Evolutionary conservation across 495 filamentous ascomycete species (phyloP).

Genomic region (Evernia prunastri): DNA sequence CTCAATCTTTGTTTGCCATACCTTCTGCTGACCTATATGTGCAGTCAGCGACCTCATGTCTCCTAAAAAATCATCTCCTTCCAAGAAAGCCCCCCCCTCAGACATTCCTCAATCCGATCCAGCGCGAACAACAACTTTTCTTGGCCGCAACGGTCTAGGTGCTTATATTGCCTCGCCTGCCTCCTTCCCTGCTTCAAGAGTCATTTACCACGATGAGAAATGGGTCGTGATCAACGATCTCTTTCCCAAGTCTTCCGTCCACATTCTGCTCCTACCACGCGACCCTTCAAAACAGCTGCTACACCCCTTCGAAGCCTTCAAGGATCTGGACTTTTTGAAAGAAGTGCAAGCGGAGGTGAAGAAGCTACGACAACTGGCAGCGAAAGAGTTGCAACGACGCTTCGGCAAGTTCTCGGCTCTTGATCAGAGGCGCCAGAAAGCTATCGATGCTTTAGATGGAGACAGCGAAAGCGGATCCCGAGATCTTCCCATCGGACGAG

Average conservation of each 20-base stretch:
- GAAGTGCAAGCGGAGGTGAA: slow-evolving; percentile 52
- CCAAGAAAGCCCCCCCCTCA: slow-evolving; percentile 29
- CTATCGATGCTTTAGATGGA: slow-evolving; percentile 48
- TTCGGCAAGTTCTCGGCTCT: slow-evolving; percentile 57
- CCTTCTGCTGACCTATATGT: background rate
- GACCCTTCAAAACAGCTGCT: slow-evolving; percentile 51
- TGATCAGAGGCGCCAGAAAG: slow-evolving; percentile 51
- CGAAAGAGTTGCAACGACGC: slow-evolving; percentile 65
- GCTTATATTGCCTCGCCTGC: slow-evolving; percentile 65
- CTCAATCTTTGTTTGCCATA: slow-evolving; percentile 5
- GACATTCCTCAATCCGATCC: slow-evolving; percentile 29
- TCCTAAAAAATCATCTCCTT: slow-evolving; percentile 37
- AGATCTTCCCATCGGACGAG: slow-evolving; percentile 59
- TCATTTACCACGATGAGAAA: slow-evolving; percentile 62
- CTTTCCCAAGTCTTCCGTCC: slow-evolving; percentile 78
- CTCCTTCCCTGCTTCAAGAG: slow-evolving; percentile 50
- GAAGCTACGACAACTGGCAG: slow-evolving; percentile 58
- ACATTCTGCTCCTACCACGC: slow-evolving; percentile 81
- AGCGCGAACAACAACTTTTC: slow-evolving; percentile 29
- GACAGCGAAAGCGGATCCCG: slow-evolving; percentile 31
- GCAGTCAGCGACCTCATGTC: slow-evolving; percentile 66
- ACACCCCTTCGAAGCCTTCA: slow-evolving; percentile 75
- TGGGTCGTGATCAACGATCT: slow-evolving; percentile 79
- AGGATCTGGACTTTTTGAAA: slow-evolving; percentile 63
- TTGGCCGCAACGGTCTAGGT: slow-evolving; percentile 57